Evolutionary conservation across 306 rosid genomes (phyloP), one percentile per base, ranked within the genome.

Genomic region (Trifolium repens): DNA sequence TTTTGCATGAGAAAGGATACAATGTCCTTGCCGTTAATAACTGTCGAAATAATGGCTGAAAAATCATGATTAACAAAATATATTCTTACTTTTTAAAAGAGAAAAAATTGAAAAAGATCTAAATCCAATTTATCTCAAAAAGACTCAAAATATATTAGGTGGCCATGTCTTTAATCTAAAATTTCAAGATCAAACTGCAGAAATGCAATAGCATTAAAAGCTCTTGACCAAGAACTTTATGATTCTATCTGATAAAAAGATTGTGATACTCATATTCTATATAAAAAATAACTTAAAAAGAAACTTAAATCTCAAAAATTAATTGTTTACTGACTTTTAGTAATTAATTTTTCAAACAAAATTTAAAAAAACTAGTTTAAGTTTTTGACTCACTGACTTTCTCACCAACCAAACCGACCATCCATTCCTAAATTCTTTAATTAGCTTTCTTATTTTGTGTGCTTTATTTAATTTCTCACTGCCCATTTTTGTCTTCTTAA

Each of bases 371-470:
- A 24, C n/a, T 58, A 58, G 12, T 58, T 58, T 11, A 58, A 11
- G 8, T 26, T 11, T 12, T 58, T 58, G n/a, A 58, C 37, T 58
- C 37, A 58, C 64, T 12, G 4, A 5, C 16, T 58, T 58, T 58
- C n/a, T 58, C 64, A 58, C 64, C 64, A 26, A 58, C 64, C 64
- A 58, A 58, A 58, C 64, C 64, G 64, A 58, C 64, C 64, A 26
- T 58, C 35, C 64, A 58, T 58, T 58, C 35, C 35, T 26, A 26
- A 24, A 11, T 10, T 10, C 39, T 58, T 58, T 58, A 26, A 58
- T 26, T 58, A 58, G 64, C 16, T 58, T 58, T 58, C 64, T 58
- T 58, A 58, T 58, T 12, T 58, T 19, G 52, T 55, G 7, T 15
- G 24, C 59, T 43, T 55, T 55, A 9, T n/a, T 58, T 44, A 69